Percentiles rank a stretch among this genome's conserved stretches.
These are phyloP conservation scores for Chytriomyces hyalinus DNA, from an alignment of 192 early-diverging fungal genomes.

Conservation along the genomic window DNA sequence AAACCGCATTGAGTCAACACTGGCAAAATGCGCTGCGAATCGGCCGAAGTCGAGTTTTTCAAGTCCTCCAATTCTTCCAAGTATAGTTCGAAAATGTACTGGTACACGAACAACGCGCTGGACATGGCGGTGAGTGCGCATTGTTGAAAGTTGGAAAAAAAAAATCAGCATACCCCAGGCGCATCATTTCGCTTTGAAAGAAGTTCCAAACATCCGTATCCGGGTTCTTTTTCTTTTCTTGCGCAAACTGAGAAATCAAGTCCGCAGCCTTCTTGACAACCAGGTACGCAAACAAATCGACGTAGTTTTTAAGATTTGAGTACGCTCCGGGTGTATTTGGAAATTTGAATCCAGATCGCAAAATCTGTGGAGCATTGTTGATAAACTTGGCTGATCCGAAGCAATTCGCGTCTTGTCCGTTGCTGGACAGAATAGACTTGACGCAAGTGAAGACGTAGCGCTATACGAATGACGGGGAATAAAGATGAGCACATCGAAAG, in stretches of 20 bases:
- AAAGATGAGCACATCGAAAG: not conserved
- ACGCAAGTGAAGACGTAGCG: slow-evolving; percentile 1
- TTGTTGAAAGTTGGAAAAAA: not conserved
- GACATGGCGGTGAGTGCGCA: not conserved
- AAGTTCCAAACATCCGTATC: slow-evolving; percentile 19
- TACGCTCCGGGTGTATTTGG: not conserved
- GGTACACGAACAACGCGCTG: slow-evolving; percentile 1
- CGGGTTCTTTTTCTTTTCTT: slow-evolving; percentile 1
- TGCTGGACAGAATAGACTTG: not conserved
- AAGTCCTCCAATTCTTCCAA: slow-evolving; percentile 2
- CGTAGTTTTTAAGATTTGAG: not conserved
- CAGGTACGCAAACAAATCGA: slow-evolving; percentile 18
- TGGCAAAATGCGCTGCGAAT: not conserved
- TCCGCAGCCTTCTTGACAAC: slow-evolving; percentile 21
- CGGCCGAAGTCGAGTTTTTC: not conserved
- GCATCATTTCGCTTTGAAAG: slow-evolving; percentile 3
- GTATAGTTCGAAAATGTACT: slow-evolving; percentile 6
- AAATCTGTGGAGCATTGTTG: not conserved
- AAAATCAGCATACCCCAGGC: not conserved
- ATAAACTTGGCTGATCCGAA: not conserved
- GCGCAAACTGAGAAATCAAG: not conserved
- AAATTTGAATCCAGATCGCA: slow-evolving; percentile 7
- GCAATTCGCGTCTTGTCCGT: not conserved
- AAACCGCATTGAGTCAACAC: slow-evolving; percentile 9
- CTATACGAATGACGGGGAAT: not conserved